Evolutionary conservation across 768 basidiomycete genomes (phyloP), one percentile per base, ranked within the genome.

Genomic region (Pleurotus pulmonarius): DNA sequence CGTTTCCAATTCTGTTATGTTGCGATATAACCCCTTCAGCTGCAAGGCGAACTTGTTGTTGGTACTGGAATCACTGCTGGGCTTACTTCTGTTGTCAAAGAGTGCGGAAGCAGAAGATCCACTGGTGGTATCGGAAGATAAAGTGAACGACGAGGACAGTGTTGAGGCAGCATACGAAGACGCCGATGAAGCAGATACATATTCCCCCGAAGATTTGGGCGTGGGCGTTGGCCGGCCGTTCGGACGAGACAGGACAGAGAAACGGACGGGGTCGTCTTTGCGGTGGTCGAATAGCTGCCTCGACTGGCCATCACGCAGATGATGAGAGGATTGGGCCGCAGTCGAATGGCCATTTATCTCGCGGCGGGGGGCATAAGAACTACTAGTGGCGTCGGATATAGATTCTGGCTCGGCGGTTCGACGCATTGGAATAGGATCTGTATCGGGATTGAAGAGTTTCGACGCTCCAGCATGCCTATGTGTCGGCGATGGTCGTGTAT

Each of bases 221-320:
- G 79, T 75, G 5, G 83, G 81, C 0, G 75, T 61, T 0, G 80
- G 76, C 5, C 80, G 79, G 40, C 66, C 65, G 49, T 63, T 65
- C 48, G 86, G 79, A 41, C 85, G 81, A 3, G 82, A 73, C 37
- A 84, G 78, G 34, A 86, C 81, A 39, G 83, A 75, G 70, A 98
- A 98, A 9, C 88, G 83, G 29, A 94, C 83, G 0, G 97, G 93
- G 68, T 98, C 92, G 68, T 98, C 91, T 64, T 92, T 86, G 39
- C 90, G 80, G 58, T 90, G 92, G 66, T 98, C 94, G 57, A 94
- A 95, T 0, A 97, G 82, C 59, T 88, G 89, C 41, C 85, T 73
- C 5, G 70, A 59, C 7, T 78, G 68, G 3, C 76, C 61, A 24
- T 67, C 68, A 38, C 69, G 66, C 24, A 65, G 65, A 55, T 64